Evolutionary conservation across 805 yeast species (phyloP).

Genomic region (Teunomyces gatunensis): DNA sequence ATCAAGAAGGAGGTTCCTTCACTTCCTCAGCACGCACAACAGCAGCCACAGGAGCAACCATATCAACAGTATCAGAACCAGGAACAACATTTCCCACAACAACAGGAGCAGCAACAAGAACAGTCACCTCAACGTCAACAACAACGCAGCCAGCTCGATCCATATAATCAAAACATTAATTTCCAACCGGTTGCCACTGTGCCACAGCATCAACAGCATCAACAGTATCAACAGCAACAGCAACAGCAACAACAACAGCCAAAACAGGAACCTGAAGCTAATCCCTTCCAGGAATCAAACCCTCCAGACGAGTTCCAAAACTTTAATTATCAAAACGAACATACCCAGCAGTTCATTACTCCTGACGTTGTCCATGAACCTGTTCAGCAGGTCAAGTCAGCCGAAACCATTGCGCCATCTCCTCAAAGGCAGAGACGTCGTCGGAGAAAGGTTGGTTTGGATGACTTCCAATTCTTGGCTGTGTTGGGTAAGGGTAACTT

Average conservation of each 20-base stretch:
- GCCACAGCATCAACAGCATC: background rate
- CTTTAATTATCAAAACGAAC: slow-evolving; percentile 27
- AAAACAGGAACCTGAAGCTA: slow-evolving; percentile 4
- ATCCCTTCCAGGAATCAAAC: slow-evolving; percentile 6
- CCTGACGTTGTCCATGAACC: slow-evolving; percentile 9
- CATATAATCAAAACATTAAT: slow-evolving; percentile 8
- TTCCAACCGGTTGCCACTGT: slow-evolving; percentile 1
- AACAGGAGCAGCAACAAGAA: slow-evolving; percentile 17
- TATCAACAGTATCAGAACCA: slow-evolving; percentile 12
- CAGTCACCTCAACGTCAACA: slow-evolving; percentile 15
- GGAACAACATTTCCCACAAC: slow-evolving; percentile 8
- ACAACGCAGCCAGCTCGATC: slow-evolving; percentile 12
- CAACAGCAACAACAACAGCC: background rate
- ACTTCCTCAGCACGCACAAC: background rate
- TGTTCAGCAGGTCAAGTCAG: background rate
- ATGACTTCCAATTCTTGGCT: slow-evolving; percentile 90
- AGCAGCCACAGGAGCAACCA: slow-evolving; percentile 3
- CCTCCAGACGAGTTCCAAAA: slow-evolving; percentile 14
- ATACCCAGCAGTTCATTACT: slow-evolving; percentile 15
- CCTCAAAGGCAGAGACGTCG: slow-evolving; percentile 30
- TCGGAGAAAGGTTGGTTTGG: slow-evolving; percentile 82
- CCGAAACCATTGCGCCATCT: slow-evolving; percentile 5
- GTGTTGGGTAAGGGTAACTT: slow-evolving; percentile 98
- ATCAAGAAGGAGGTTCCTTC: background rate
- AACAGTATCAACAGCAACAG: background rate